Evolutionary conservation across 2,329 filamentous ascomycete genomes (phyloP), one percentile per base, ranked within the genome.

Genomic region (Diplodia intermedia): DNA sequence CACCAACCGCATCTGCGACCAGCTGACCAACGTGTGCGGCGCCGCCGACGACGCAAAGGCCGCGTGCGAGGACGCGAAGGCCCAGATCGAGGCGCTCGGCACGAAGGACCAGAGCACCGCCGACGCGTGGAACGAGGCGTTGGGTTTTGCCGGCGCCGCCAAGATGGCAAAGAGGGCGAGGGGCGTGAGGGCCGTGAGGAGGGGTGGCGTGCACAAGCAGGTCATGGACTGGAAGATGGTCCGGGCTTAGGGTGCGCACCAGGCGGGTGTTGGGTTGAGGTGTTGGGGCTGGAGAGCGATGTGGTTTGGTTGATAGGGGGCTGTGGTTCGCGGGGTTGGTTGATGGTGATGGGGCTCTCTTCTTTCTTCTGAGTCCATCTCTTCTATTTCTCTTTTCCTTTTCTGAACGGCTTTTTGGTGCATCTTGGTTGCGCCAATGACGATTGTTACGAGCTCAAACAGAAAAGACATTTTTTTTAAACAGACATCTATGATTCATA

Each of bases 1-100:
- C 82, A 90, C 88, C 76, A 90, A 90, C 83, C 86, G 88, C 70
- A 88, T 91, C 77, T 89, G 87, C 78, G 89, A 91, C 78, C 88
- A 90, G 80, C 83, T 91, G 69, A 84, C 79, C 75, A 91, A 90
- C 79, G 87, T 89, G 47, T 91, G 89, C 79, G 80, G 82, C 49
- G 89, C 89, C 65, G 88, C 88, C 74, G 82, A 80, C 31, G 88
- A 86, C 4, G 89, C 88, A 66, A 82, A 86, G 71, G 75, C 82
- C 14, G 82, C 83, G 5, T 89, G 86, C 77, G 72, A 77, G 61
- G 77, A 79, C 29, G 88, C 87, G 2, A 81, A 88, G 79, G 80
- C 84, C 0, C 74, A 83, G 76, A 84, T 89, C 60, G 69, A 79
- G 72, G 82, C 83, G 47, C 72, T 79, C 31, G 80, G 79, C 2